Conservation (phyloP, 139 green algal species). For the Chlorella sp. region DNA sequence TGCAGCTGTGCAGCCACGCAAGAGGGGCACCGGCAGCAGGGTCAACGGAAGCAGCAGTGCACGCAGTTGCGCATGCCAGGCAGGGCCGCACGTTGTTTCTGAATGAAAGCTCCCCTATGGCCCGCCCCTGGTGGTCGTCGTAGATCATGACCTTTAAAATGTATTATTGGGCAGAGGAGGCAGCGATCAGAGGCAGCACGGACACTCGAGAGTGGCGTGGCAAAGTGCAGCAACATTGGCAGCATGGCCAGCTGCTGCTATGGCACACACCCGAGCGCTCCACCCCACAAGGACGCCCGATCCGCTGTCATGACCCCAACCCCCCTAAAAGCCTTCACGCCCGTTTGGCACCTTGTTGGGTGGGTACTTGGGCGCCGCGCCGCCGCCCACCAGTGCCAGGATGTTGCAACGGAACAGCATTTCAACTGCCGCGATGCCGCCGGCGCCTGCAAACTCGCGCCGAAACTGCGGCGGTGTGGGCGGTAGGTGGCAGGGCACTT, state of each 20-base stretch:
- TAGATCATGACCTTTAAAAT: conserved; percentile 91
- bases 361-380: conserved; percentile 78
- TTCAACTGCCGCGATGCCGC: conserved; percentile 80
- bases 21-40: background rate
- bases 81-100: conserved; percentile 80
- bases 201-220: too few relatives aligned
- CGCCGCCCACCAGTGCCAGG: conserved; percentile 93
- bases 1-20: too few relatives aligned
- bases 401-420: conserved; percentile 99
- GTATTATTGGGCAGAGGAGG: too few relatives aligned
- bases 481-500: background rate
- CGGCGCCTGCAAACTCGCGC: conserved; percentile 81
- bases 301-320: too few relatives aligned
- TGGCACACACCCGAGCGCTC: too few relatives aligned
- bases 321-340: conserved; percentile 29
- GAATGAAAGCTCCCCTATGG: conserved; percentile 96
- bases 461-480: conserved; percentile 73
- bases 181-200: too few relatives aligned
- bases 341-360: conserved; percentile 81
- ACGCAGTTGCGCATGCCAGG: too few relatives aligned
- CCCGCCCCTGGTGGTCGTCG: conserved; percentile 94
- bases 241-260: too few relatives aligned
- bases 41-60: background rate
- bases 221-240: too few relatives aligned
- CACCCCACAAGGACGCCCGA: too few relatives aligned